Conservation (phyloP, 2,329 filamentous ascomycete species). For the Trichothecium roseum region DNA sequence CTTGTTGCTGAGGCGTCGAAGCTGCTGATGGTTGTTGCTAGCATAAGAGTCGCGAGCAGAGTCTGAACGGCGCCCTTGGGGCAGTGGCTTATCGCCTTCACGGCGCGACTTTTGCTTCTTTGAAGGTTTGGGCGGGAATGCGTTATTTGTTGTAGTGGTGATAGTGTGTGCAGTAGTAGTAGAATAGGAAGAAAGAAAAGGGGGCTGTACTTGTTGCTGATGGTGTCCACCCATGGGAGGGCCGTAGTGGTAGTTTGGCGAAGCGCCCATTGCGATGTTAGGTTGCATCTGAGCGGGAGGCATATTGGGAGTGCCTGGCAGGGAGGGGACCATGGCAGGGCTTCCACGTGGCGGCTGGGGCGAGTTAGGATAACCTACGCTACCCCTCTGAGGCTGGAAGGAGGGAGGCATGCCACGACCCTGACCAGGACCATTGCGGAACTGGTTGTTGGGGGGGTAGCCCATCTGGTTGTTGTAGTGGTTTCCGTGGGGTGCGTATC, state of each 20-base stretch:
- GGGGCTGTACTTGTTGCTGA: conserved; percentile 52
- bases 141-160: conserved; percentile 20
- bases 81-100: conserved; percentile 35
- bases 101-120: conserved; percentile 34
- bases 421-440: conserved; percentile 30
- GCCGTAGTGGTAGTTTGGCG: conserved; percentile 51
- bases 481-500: conserved; percentile 30
- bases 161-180: too few relatives aligned
- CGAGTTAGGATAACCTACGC: conserved; percentile 46
- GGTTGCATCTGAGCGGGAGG: conserved; percentile 42
- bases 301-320: conserved; percentile 63
- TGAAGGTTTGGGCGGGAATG: conserved; percentile 11
- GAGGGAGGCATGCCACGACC: conserved; percentile 42
- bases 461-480: conserved; percentile 36
- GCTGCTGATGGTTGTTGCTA: conserved; percentile 23
- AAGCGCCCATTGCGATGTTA: conserved; percentile 52
- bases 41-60: conserved; percentile 22
- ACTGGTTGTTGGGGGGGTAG: conserved; percentile 32
- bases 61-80: conserved; percentile 25
- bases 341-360: conserved; percentile 52
- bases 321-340: conserved; percentile 54
- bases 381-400: conserved; percentile 32
- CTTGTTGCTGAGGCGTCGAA: conserved; percentile 32
- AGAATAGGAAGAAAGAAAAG: conserved; percentile 21
- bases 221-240: conserved; percentile 39